Evolutionary conservation across 768 basidiomycete genomes (phyloP), one percentile per base, ranked within the genome.

Genomic region (Lentinula aciculospora): DNA sequence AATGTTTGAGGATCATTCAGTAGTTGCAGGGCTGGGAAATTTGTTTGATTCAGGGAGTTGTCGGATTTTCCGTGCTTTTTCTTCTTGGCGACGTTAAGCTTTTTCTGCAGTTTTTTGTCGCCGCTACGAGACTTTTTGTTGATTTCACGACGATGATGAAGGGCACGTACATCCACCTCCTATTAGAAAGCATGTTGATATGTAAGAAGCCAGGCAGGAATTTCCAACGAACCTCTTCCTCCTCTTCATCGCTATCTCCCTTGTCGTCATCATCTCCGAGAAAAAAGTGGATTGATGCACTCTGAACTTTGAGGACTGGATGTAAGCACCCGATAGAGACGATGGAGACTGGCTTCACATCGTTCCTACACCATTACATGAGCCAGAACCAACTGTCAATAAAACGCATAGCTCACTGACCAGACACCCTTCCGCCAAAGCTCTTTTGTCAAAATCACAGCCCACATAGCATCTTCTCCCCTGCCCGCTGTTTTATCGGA

Each of bases 1-100:
- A 98, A 98, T 0, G 89, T 89, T 70, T 99, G 96, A 2, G 97
- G 94, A 67, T 99, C 97, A 63, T 95, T 84, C 46, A 99, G 79
- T 15, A 98, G 83, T 65, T 97, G 91, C 32, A 98, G 74, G 25
- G 94, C 96, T 2, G 95, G 87, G 67, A 98, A 98, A 68, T 98
- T 98, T 6, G 86, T 21, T 23, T 48, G 27, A 17, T 37, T 21
- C 13, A 5, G 42, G 21, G 42, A 44, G 15, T 27, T 32, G 21
- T 25, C 29, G 23, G 21, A 2, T 40, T 53, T 57, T 32, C 37
- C 34, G 42, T 69, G 60, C 40, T 63, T 67, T 67, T 76, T 74
- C 74, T 88, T 88, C 68, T 88, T 89, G n/a, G 85, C 86, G 1
- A 71, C 69, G 60, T 89, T 92, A 61, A 91, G 74, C 49, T 83